Evolutionary conservation across 768 basidiomycete species (phyloP).

Genomic region (Leccinum variicolor): DNA sequence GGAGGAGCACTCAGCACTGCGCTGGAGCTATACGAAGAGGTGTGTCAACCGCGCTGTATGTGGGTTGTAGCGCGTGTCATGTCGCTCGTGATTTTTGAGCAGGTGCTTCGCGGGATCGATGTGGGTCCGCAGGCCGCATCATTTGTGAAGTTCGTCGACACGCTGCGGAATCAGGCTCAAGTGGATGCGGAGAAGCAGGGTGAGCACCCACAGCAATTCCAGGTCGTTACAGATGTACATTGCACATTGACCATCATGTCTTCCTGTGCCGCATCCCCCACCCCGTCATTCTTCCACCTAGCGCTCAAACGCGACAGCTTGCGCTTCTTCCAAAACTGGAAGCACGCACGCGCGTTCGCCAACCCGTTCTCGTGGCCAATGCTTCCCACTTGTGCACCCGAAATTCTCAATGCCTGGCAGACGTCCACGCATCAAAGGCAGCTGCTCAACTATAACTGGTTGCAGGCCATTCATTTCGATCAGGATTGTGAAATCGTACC

Average conservation of each 20-base stretch:
- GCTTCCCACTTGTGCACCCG: conserved; percentile 24
- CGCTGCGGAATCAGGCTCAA: conserved; percentile 22
- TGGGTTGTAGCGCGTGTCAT: background rate
- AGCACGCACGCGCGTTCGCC: conserved; percentile 29
- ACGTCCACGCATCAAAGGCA: conserved; percentile 24
- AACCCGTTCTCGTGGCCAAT: conserved; percentile 34
- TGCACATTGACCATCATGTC: background rate
- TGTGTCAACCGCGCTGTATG: conserved; percentile 4
- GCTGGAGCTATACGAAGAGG: conserved; percentile 29
- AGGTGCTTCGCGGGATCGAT: conserved; percentile 26
- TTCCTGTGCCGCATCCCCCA: background rate
- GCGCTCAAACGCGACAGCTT: conserved; percentile 20
- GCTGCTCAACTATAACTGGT: conserved; percentile 29
- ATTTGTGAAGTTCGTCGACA: conserved; percentile 26
- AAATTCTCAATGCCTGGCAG: conserved; percentile 27
- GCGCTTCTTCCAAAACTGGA: conserved; percentile 32
- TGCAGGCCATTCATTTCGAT: conserved; percentile 29
- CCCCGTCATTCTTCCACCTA: background rate
- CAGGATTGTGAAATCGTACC: conserved; percentile 22
- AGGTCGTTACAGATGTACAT: background rate
- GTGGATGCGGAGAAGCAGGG: conserved; percentile 27
- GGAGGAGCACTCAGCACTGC: conserved; percentile 32
- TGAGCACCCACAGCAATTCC: conserved; percentile 8
- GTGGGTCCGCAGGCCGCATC: conserved; percentile 10
- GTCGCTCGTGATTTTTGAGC: background rate